Evolutionary conservation across 2,329 filamentous ascomycete species (phyloP), one percentile per base, ranked within the genome.

Genomic region (Hypomyces perniciosus): DNA sequence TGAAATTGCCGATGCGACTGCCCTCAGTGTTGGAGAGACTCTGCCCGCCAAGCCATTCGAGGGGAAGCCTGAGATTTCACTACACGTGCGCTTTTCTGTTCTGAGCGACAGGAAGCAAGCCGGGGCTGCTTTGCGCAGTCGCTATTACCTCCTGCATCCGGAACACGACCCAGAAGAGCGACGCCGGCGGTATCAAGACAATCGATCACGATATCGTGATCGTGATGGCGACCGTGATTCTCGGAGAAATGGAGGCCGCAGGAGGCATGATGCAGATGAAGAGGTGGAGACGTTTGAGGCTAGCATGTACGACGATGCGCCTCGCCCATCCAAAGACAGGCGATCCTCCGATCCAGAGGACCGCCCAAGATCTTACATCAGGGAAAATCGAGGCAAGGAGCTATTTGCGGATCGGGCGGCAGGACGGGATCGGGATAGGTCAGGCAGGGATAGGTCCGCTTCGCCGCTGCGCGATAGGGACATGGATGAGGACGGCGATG

Each of bases 121-220:
- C 40, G 85, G 88, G 38, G 92, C 93, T 1, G 81, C 89, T 8
- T 79, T 86, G 46, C 80, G 87, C 54, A 97, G 92, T 69, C 81
- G 89, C 9, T 97, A 95, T 72, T 99, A 99, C 65, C 81, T 96
- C 34, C 79, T 93, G 61, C 88, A 97, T 60, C 92, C 92, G 1
- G 88, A 96, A 60, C 83, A 90, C 64, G 91, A 96, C 61, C 90
- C 86, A 2, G 84, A 85, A 58, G 90, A 88, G 70, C 80, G 81
- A 47, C 74, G 83, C 55, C 78, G 84, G 53, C 76, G 74, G 52
- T 75, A 79, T 46, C 76, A 80, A 38, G 67, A 72, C 51, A 74
- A 76, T 54, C 78, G 76, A 59, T 84, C 82, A 51, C 78, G 75
- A 62, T 88, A 85, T 63, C 81, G 83, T 56, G 81, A 84, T 28